Percentiles rank a stretch among this genome's conserved stretches.
These are phyloP conservation scores for Penicillium coffeae DNA, from an alignment of 495 filamentous ascomycete species.

Conservation along the genomic window DNA sequence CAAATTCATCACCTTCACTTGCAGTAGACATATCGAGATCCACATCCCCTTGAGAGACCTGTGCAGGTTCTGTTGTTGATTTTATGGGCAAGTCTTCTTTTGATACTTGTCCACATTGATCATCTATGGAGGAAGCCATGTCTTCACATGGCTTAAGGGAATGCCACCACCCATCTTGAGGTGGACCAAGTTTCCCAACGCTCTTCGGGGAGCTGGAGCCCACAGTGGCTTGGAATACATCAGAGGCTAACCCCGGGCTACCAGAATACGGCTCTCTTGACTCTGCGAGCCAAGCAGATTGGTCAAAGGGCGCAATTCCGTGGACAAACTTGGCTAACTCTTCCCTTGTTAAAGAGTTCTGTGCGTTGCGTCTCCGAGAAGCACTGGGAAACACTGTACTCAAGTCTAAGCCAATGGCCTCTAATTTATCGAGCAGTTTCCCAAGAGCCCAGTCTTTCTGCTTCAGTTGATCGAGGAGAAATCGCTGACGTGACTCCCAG, in stretches of 20 bases:
- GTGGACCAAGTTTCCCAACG: constrained; percentile 11
- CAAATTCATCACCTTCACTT: background rate
- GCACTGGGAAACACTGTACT: constrained; percentile 66
- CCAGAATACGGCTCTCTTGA: constrained; percentile 12
- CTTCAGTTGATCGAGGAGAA: constrained; percentile 55
- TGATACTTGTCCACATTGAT: background rate
- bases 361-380: constrained; percentile 37
- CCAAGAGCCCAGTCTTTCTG: constrained; percentile 79
- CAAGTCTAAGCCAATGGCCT: constrained; percentile 62
- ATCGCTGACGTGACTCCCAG: constrained; percentile 47
- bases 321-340: constrained; percentile 41
- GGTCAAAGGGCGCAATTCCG: constrained; percentile 45
- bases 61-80: background rate
- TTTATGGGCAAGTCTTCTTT: background rate
- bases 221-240: constrained; percentile 25
- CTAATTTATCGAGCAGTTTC: constrained; percentile 75
- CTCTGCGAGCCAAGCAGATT: constrained; percentile 37
- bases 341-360: constrained; percentile 30
- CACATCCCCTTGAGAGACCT: background rate
- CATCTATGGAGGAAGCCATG: constrained; percentile 2
- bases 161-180: constrained; percentile 40
- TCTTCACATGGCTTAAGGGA: constrained; percentile 14
- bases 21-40: background rate
- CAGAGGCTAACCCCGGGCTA: constrained; percentile 18
- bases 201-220: background rate